Evolutionary conservation across 768 basidiomycete species (phyloP).

Genomic region (Pulveroboletus sp.): DNA sequence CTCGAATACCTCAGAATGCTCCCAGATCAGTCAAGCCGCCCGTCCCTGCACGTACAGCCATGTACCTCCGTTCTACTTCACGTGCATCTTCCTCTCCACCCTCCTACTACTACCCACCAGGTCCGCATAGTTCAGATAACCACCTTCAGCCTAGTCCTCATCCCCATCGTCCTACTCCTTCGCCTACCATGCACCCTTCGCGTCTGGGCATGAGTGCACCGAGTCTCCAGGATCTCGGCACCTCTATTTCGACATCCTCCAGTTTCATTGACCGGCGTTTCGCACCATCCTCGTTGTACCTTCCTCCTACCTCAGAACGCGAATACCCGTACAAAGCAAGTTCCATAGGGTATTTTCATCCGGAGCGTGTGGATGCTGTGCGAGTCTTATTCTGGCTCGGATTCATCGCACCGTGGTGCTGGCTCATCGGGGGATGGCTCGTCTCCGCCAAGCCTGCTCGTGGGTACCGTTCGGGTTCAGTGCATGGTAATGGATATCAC

Average conservation of each 20-base stretch:
- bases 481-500: slow-evolving; percentile 12
- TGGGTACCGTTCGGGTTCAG: neutral
- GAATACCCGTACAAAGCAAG: slow-evolving; percentile 20
- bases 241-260: slow-evolving; percentile 37
- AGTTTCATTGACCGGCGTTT: slow-evolving; percentile 52
- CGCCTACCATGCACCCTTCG: slow-evolving; percentile 5
- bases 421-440: slow-evolving; percentile 77
- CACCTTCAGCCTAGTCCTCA: slow-evolving; percentile 12
- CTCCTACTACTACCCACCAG: slow-evolving; percentile 19
- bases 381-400: slow-evolving; percentile 72
- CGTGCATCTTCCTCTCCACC: slow-evolving; percentile 22
- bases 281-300: slow-evolving; percentile 39
- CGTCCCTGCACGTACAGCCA: slow-evolving; percentile 12
- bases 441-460: slow-evolving; percentile 27
- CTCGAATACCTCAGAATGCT: neutral
- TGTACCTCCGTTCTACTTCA: slow-evolving; percentile 16
- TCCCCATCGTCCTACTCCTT: slow-evolving; percentile 11
- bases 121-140: slow-evolving; percentile 15
- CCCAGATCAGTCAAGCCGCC: slow-evolving; percentile 18
- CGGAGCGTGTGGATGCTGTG: slow-evolving; percentile 30
- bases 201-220: slow-evolving; percentile 16
- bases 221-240: slow-evolving; percentile 25
- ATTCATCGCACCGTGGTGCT: slow-evolving; percentile 67
- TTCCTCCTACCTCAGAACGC: slow-evolving; percentile 32
- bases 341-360: slow-evolving; percentile 8